Base-by-base conservation (phyloP, 345 rosid genomes). In the Melaleuca alternifolia region DNA sequence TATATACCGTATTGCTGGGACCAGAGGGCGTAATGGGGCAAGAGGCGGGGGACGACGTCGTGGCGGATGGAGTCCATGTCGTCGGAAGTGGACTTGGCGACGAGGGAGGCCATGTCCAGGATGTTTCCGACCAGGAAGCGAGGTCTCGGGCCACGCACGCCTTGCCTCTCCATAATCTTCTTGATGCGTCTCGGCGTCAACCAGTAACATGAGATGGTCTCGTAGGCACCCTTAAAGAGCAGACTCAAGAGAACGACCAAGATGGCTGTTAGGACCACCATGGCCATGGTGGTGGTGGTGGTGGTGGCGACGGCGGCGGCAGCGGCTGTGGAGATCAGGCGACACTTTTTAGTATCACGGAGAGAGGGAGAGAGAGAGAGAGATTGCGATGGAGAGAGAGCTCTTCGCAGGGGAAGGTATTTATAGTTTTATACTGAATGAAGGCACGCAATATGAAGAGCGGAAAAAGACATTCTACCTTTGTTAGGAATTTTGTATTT, bases 1-100 rank as follows among this genome's bases (percentile, higher is more conserved):
- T 14, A 51, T 52, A 5, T 91, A 96, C 99, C 99, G 44, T 90
- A 97, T 89, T 90, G 93, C 83, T 92, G 87, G 26, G 99, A 94
- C 99, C 99, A 96, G 41, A 90, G 84, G 87, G 91, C 94, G 46
- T 92, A 96, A 91, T 97, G 99, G 57, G 99, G 99, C 51, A 96
- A 85, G 85, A 97, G 98, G 18, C 99, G 98, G 30, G 82, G 86
- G 26, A 97, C 98, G 57, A 93, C 91, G 89, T 95, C 93, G 65
- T 97, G 99, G 88, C 88, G 30, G 91, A 97, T 91, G 84, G 86
- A 85, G 48, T 92, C 91, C 92, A 93, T 92, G 87, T 94, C 96
- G 7, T 84, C 82, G 84, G 98, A 89, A 89, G 95, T 90, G 2
- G 99, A 91, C 21, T 90, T 87, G 56, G 98, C 91, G 77, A 95